These are phyloP conservation scores for Phycomyces nitens DNA, from an alignment of 192 early-diverging fungal species.

Conservation along the genomic window DNA sequence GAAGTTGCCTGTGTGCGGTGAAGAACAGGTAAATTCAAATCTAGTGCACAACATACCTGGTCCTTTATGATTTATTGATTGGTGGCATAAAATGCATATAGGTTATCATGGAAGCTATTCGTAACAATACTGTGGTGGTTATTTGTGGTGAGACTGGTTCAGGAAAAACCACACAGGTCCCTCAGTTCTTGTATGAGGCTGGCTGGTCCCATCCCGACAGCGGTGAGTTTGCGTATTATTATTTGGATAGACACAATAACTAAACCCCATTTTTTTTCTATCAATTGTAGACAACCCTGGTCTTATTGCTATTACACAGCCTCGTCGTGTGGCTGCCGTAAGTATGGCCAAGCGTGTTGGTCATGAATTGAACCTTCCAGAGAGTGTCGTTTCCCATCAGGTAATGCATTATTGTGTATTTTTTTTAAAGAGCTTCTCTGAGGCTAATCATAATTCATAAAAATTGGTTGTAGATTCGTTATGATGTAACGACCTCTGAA, in stretches of 20 bases:
- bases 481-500: constrained; percentile 74
- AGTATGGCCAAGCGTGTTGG: constrained; percentile 94
- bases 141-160: constrained; percentile 98
- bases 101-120: constrained; percentile 94
- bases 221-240: constrained; percentile 26
- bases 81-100: neutral
- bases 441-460: neutral
- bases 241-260: neutral
- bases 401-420: constrained; percentile 7
- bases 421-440: too few species aligned
- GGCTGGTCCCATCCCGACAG: constrained; percentile 89
- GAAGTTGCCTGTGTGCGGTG: constrained; percentile 84
- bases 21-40: constrained; percentile 69
- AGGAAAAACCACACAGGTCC: constrained; percentile 96
- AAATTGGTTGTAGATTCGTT: constrained; percentile 69
- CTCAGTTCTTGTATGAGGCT: constrained; percentile 96
- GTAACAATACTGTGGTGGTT: constrained; percentile 80
- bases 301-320: constrained; percentile 96
- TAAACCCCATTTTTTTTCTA: neutral
- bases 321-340: constrained; percentile 94
- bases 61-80: too few species aligned
- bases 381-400: constrained; percentile 72
- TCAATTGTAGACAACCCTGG: constrained; percentile 63
- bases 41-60: too few species aligned
- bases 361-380: constrained; percentile 78